Percentiles rank a stretch among this genome's conserved stretches.
These are phyloP conservation scores for Colletotrichum sp. DNA, from an alignment of 2,329 filamentous ascomycete species.

Conservation along the genomic window DNA sequence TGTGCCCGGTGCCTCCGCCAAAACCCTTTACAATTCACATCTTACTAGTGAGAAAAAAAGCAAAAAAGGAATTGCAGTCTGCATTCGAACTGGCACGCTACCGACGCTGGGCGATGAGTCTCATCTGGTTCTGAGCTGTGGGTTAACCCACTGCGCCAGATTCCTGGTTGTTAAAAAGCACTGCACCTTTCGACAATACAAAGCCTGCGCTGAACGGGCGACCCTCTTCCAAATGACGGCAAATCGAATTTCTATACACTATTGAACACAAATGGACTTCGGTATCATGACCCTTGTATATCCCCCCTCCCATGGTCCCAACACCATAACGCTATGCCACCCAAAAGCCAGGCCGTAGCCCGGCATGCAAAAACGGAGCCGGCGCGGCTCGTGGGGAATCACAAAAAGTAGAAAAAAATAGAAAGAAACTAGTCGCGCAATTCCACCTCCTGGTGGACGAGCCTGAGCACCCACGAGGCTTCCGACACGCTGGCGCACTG, in stretches of 20 bases:
- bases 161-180: background rate
- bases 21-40: no score
- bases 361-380: constrained; percentile 4
- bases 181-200: background rate
- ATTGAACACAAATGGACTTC: background rate
- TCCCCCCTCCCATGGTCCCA: background rate
- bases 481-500: constrained; percentile 60
- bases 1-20: no score
- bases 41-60: no score
- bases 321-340: constrained; percentile 6
- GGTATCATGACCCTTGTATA: background rate
- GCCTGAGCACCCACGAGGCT: constrained; percentile 60
- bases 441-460: constrained; percentile 62
- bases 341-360: background rate
- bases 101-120: background rate
- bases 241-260: background rate
- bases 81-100: no score
- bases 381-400: constrained; percentile 12
- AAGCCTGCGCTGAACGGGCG: background rate
- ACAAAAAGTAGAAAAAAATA: background rate
- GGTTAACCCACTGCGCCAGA: background rate
- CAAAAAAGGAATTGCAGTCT: no score
- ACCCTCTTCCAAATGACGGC: background rate
- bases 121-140: background rate
- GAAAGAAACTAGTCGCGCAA: constrained; percentile 34